Percentiles rank a stretch among this genome's conserved stretches.
Evolutionary conservation across 2,329 filamentous ascomycete genomes (phyloP).

Genomic region (Diaporthe velutina): DNA sequence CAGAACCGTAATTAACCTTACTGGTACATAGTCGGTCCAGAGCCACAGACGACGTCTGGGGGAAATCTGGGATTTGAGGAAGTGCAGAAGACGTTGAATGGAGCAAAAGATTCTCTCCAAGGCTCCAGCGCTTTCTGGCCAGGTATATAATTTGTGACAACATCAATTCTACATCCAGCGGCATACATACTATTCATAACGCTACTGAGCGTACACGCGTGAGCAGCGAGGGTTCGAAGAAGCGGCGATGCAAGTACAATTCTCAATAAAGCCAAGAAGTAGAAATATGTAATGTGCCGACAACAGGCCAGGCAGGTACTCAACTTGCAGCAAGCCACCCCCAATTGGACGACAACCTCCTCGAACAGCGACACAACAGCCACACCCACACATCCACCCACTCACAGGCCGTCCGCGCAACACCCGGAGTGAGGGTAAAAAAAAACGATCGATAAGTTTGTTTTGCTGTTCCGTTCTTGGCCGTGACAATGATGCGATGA

Average conservation of each 20-base stretch:
- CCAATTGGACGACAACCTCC: neutral
- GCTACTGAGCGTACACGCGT: too few relatives aligned
- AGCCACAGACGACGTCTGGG: neutral
- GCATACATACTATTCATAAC: too few relatives aligned
- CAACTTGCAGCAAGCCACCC: neutral
- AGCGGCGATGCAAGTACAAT: slow-evolving; percentile 33
- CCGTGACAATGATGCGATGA: slow-evolving; percentile 22
- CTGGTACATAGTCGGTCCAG: neutral
- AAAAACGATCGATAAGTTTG: slow-evolving; percentile 20
- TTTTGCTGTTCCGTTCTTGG: neutral
- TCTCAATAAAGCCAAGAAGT: slow-evolving; percentile 32
- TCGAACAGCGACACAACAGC: neutral
- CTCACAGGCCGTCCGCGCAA: neutral
- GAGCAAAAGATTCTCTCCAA: neutral
- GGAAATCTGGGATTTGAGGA: neutral
- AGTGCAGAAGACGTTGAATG: neutral
- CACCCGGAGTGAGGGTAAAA: neutral
- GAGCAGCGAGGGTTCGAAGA: too few relatives aligned
- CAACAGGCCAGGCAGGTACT: too few relatives aligned
- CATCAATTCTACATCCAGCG: too few relatives aligned
- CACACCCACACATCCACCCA: neutral
- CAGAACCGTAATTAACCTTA: neutral
- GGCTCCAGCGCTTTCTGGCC: too few relatives aligned
- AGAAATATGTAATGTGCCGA: slow-evolving; percentile 23
- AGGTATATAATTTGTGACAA: neutral